Conservation (phyloP, 2,329 filamentous ascomycete genomes). For the Lasiodiplodia gonubiensis region DNA sequence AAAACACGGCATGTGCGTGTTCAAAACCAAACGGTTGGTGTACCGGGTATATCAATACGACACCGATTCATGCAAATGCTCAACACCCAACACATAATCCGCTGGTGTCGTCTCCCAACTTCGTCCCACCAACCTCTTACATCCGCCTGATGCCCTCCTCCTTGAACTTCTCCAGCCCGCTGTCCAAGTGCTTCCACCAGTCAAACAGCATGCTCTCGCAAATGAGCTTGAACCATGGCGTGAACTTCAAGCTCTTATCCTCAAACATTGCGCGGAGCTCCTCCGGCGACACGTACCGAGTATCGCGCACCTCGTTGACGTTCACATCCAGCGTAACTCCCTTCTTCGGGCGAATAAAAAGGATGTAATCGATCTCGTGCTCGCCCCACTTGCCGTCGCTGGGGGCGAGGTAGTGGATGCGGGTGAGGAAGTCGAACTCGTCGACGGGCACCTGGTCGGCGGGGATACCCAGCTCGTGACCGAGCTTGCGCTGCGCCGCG, state of each 20-base stretch:
- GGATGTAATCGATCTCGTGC: conserved; percentile 98
- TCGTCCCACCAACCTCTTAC: conserved; percentile 46
- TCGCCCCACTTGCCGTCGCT: conserved; percentile 99
- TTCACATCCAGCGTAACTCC: conserved; percentile 84
- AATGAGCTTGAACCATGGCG: conserved; percentile 99
- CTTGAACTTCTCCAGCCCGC: conserved; percentile 81
- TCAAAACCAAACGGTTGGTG: not conserved
- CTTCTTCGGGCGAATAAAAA: conserved; percentile 83
- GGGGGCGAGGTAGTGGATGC: conserved; percentile 97
- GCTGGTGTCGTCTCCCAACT: not conserved
- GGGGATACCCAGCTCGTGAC: conserved; percentile 94
- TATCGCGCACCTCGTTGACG: conserved; percentile 86
- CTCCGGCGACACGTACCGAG: conserved; percentile 80
- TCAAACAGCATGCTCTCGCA: conserved; percentile 97
- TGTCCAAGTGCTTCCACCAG: conserved; percentile 90
- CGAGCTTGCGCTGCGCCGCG: conserved; percentile 89
- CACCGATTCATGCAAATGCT: not conserved
- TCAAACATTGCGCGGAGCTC: conserved; percentile 85
- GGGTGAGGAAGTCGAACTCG: conserved; percentile 89
- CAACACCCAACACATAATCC: not conserved
- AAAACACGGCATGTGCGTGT: not conserved
- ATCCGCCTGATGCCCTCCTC: conserved; percentile 91
- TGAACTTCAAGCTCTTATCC: conserved; percentile 82
- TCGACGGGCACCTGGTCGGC: conserved; percentile 86
- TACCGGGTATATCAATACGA: conserved; percentile 5